These are phyloP conservation scores for Phytophthora europaea DNA, from an alignment of 352 stramenopile genomes.

Conservation along the genomic window DNA sequence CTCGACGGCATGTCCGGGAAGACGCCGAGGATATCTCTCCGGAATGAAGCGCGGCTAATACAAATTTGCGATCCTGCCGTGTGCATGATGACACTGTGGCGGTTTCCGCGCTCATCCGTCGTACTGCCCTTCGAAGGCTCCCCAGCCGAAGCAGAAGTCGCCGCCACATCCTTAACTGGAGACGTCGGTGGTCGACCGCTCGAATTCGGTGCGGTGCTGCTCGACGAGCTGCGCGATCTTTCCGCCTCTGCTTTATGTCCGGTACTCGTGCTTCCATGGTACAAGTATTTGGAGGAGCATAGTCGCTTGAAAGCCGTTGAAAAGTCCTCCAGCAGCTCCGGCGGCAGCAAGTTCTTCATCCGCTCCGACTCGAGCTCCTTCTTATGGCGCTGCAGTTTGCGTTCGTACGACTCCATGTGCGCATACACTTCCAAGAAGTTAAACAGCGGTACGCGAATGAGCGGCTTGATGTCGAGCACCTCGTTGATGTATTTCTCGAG, in stretches of 20 bases:
- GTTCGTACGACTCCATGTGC: conserved; percentile 90
- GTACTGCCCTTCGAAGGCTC: conserved; percentile 46
- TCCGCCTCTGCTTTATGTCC: conserved; percentile 45
- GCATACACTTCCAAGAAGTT: conserved; percentile 91
- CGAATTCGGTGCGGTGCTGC: conserved; percentile 25
- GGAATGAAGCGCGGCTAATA: conserved; percentile 86
- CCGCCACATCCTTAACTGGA: conserved; percentile 48
- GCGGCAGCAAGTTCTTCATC: conserved; percentile 87
- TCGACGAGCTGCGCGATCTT: conserved; percentile 27
- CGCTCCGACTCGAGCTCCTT: conserved; percentile 89
- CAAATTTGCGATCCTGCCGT: conserved; percentile 84
- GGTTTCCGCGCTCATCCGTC: conserved; percentile 48
- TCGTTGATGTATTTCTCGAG: conserved; percentile 92
- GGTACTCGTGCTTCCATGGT: conserved; percentile 54
- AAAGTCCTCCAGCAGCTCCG: conserved; percentile 73
- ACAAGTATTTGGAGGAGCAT: conserved; percentile 88
- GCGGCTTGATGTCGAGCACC: conserved; percentile 78
- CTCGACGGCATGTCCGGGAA: conserved; percentile 91
- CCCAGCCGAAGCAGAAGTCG: conserved; percentile 28
- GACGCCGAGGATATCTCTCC: conserved; percentile 88
- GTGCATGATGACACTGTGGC: conserved; percentile 62
- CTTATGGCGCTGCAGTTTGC: conserved; percentile 86
- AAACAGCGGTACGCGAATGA: conserved; percentile 89
- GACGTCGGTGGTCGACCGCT: conserved; percentile 50
- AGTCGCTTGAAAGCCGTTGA: conserved; percentile 83